These are phyloP conservation scores for Daldinia loculata DNA, from an alignment of 495 filamentous ascomycete genomes.

Conservation along the genomic window DNA sequence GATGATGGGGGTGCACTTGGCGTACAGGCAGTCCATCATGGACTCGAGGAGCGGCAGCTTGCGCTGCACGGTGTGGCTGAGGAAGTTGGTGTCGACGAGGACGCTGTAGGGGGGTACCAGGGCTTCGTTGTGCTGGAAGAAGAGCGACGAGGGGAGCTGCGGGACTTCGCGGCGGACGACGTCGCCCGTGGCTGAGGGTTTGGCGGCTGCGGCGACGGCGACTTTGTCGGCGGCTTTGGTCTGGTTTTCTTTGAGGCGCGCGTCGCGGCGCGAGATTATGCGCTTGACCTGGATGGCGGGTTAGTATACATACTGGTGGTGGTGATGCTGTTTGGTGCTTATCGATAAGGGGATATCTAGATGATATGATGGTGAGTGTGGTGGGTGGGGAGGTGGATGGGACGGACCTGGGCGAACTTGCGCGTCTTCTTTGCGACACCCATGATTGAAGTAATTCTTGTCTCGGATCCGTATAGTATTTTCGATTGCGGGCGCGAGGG, in stretches of 20 bases:
- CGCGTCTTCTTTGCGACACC: conserved; percentile 70
- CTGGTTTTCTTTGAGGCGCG: conserved; percentile 65
- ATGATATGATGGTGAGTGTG: background rate
- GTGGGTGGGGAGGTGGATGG: background rate
- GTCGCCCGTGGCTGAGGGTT: conserved; percentile 50
- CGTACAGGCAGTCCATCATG: conserved; percentile 76
- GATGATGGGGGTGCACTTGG: conserved; percentile 73
- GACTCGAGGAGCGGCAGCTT: conserved; percentile 88
- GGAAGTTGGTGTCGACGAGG: conserved; percentile 92
- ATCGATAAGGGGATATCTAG: conserved; percentile 28
- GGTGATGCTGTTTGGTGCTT: conserved; percentile 10
- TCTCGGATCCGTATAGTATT: background rate
- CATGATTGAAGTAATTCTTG: conserved; percentile 57
- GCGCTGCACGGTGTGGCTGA: conserved; percentile 86
- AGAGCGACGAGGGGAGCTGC: conserved; percentile 84
- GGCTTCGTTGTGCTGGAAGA: conserved; percentile 93
- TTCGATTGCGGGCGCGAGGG: background rate
- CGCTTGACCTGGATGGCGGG: conserved; percentile 61
- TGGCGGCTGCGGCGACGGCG: conserved; percentile 60
- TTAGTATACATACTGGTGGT: no score
- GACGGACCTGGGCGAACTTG: conserved; percentile 59
- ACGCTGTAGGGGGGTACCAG: conserved; percentile 89
- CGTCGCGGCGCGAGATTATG: conserved; percentile 68
- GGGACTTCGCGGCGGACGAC: conserved; percentile 73
- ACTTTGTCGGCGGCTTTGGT: conserved; percentile 62